Percentiles rank a stretch among this genome's conserved stretches.
Conservation (phyloP, 345 rosid genomes). For the Angophora floribunda region DNA sequence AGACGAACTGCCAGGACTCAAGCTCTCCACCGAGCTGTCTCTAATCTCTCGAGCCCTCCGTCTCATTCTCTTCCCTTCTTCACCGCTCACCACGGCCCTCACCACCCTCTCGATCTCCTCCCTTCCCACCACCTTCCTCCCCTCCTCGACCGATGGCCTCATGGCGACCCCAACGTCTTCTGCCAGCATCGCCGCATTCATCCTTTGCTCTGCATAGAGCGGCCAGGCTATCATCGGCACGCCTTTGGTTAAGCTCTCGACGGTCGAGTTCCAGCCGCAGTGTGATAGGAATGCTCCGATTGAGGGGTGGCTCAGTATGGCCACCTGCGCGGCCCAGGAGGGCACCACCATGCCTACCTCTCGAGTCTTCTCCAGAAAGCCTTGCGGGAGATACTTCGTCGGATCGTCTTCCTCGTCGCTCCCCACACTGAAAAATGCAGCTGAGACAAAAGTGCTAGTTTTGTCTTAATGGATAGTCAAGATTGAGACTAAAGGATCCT, state of each 20-base stretch:
- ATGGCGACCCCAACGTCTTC: slow-evolving; percentile 35
- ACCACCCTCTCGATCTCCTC: slow-evolving; percentile 20
- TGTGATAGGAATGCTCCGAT: slow-evolving; percentile 35
- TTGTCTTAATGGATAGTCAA: too few relatives aligned
- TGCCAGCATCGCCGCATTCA: slow-evolving; percentile 24
- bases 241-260: slow-evolving; percentile 31
- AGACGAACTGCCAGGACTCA: slow-evolving; percentile 10
- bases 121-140: slow-evolving; percentile 10
- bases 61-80: slow-evolving; percentile 13
- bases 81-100: slow-evolving; percentile 20
- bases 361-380: slow-evolving; percentile 15
- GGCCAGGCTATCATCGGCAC: slow-evolving; percentile 50
- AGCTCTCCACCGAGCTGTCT: slow-evolving; percentile 11
- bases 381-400: slow-evolving; percentile 15
- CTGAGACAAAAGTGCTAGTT: background rate
- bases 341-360: slow-evolving; percentile 13
- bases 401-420: slow-evolving; percentile 14
- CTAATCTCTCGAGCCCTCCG: slow-evolving; percentile 7
- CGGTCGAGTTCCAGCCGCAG: slow-evolving; percentile 43
- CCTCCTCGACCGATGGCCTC: background rate
- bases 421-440: slow-evolving; percentile 3
- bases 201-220: slow-evolving; percentile 32
- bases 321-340: slow-evolving; percentile 26
- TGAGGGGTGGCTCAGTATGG: slow-evolving; percentile 23
- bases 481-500: too few relatives aligned